A percentile compares a stretch with the other conserved stretches of the same genome.
Evolutionary conservation across 805 yeast species (phyloP).

Genomic region (Metschnikowia anglica): DNA sequence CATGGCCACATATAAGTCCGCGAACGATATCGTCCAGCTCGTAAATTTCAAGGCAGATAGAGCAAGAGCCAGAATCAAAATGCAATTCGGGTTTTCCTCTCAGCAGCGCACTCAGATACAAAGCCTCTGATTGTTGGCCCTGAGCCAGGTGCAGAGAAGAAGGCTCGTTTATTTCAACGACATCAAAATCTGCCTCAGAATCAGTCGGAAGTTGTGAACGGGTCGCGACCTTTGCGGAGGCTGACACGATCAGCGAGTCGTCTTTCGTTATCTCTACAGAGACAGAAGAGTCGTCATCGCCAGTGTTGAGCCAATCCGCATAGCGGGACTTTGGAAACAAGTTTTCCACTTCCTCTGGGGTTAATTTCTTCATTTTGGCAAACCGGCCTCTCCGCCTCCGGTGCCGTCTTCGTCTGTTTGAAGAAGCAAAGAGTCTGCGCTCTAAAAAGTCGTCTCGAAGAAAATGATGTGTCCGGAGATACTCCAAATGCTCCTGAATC

Average conservation of each 20-base stretch:
- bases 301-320: conserved; percentile 60
- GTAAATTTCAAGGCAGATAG: conserved; percentile 70
- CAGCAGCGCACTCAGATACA: conserved; percentile 12
- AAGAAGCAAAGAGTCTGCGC: conserved; percentile 22
- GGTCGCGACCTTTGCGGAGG: conserved; percentile 1
- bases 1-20: conserved; percentile 79
- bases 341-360: conserved; percentile 57
- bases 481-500: conserved; percentile 37
- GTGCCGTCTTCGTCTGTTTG: conserved; percentile 31
- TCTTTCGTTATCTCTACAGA: conserved; percentile 2
- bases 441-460: conserved; percentile 33
- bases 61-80: conserved; percentile 69
- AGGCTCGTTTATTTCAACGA: conserved; percentile 7
- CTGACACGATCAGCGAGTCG: conserved; percentile 1
- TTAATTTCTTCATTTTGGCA: conserved; percentile 49
- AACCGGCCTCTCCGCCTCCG: conserved; percentile 42
- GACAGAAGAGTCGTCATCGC: conserved; percentile 40
- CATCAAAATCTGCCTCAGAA: conserved; percentile 1
- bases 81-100: conserved; percentile 35
- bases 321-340: conserved; percentile 60
- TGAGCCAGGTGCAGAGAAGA: conserved; percentile 1
- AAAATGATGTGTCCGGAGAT: conserved; percentile 33
- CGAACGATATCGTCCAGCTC: conserved; percentile 65
- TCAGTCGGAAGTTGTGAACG: background rate
- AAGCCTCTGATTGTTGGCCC: conserved; percentile 1